Conservation (phyloP, 2,329 filamentous ascomycete species). For the Colletotrichum plurivorum region DNA sequence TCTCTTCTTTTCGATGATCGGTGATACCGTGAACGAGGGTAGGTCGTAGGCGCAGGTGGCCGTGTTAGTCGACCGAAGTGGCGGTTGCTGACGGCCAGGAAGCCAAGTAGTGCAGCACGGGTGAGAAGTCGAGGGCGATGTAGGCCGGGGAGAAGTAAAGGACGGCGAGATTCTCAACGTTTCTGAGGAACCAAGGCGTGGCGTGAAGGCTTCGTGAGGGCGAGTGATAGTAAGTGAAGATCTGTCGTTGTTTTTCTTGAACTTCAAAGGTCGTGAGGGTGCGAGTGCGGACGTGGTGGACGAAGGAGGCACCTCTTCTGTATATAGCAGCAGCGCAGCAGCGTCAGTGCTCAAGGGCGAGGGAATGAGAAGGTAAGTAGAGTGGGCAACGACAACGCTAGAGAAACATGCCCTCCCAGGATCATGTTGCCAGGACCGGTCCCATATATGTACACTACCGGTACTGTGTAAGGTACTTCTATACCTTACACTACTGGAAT, state of each 20-base stretch:
- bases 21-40: background rate
- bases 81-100: background rate
- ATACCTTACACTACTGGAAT: too few species aligned
- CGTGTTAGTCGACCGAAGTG: background rate
- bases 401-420: conserved; percentile 19
- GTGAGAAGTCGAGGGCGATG: background rate
- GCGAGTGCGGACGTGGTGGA: background rate
- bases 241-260: conserved; percentile 22
- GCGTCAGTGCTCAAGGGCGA: background rate
- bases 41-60: background rate
- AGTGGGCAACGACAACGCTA: conserved; percentile 25
- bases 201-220: background rate
- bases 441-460: conserved; percentile 18
- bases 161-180: background rate
- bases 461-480: background rate
- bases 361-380: conserved; percentile 1
- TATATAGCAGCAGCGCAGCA: conserved; percentile 22
- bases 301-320: conserved; percentile 16
- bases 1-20: background rate
- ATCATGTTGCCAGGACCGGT: conserved; percentile 25
- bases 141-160: background rate
- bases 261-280: conserved; percentile 10
- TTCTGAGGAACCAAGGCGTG: background rate
- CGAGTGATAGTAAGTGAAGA: conserved; percentile 11
- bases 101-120: background rate